A percentile compares a stretch with the other conserved stretches of the same genome.
Conservation (phyloP, 306 rosid genomes). For the Trichosanthes cucumerina region DNA sequence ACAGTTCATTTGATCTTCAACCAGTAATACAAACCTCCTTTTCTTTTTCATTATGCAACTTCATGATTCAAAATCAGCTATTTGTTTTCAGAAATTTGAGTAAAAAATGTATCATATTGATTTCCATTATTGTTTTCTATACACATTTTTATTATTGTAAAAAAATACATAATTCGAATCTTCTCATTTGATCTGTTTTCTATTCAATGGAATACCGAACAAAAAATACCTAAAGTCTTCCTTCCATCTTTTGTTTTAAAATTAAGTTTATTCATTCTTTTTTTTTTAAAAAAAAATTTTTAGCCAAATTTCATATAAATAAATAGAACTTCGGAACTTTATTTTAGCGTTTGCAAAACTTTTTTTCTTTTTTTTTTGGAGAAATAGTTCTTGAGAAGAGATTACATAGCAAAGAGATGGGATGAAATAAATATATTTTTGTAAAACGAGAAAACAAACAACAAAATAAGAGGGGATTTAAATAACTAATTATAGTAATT, state of each 20-base stretch:
- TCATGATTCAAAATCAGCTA: not conserved
- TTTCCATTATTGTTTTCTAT: not conserved
- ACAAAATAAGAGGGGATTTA: not conserved
- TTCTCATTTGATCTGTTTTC: not conserved
- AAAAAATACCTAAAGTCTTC: too few relatives aligned
- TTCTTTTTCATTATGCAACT: slow-evolving; percentile 7
- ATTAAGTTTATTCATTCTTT: not conserved
- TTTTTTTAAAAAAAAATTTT: too few relatives aligned
- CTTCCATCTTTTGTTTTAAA: too few relatives aligned
- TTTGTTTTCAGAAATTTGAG: not conserved
- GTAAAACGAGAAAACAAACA: not conserved
- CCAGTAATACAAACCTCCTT: slow-evolving; percentile 47
- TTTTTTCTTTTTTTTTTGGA: too few relatives aligned
- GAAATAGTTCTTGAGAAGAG: not conserved
- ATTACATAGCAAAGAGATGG: not conserved
- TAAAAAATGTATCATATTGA: not conserved
- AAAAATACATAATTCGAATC: not conserved
- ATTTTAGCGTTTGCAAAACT: too few relatives aligned
- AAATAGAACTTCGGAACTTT: too few relatives aligned
- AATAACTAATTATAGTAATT: not conserved
- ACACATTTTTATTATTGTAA: not conserved
- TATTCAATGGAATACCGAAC: not conserved
- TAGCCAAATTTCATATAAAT: not conserved
- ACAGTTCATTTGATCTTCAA: slow-evolving; percentile 38
- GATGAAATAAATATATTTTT: not conserved